Evolutionary conservation across 768 basidiomycete genomes (phyloP).

Genomic region (Amanita pallidorosea): DNA sequence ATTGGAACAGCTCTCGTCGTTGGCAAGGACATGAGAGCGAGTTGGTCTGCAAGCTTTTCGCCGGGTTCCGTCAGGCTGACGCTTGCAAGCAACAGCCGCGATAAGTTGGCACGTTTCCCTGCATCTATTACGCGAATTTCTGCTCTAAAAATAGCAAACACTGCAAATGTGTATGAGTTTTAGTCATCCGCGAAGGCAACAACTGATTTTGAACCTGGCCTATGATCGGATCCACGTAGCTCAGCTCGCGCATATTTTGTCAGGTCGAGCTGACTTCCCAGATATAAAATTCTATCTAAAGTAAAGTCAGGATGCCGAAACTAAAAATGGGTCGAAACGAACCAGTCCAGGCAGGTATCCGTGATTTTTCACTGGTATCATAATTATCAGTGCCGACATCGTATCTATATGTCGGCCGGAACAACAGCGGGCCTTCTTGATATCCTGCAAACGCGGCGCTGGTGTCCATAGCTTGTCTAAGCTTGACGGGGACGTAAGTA

Average conservation of each 20-base stretch:
- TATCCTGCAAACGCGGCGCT: conserved; percentile 76
- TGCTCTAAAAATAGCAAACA: conserved; percentile 76
- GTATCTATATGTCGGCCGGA: conserved; percentile 93
- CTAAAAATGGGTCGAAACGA: conserved; percentile 10
- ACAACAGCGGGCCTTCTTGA: conserved; percentile 83
- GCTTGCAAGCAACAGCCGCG: conserved; percentile 55
- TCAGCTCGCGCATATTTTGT: conserved; percentile 78
- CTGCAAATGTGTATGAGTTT: conserved; percentile 24
- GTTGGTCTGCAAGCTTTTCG: conserved; percentile 62
- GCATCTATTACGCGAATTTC: conserved; percentile 73
- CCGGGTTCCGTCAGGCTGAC: conserved; percentile 52
- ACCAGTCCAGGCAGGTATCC: conserved; percentile 98
- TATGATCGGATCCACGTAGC: conserved; percentile 87
- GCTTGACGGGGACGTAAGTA: conserved; percentile 27
- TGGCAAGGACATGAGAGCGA: conserved; percentile 46
- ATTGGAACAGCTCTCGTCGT: conserved; percentile 25
- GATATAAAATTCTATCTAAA: conserved; percentile 86
- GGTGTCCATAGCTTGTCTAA: conserved; percentile 60
- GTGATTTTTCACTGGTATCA: conserved; percentile 92
- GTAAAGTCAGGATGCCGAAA: conserved; percentile 6
- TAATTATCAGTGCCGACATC: conserved; percentile 75
- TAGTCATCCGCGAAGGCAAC: conserved; percentile 7
- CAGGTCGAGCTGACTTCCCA: conserved; percentile 62
- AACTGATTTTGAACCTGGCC: conserved; percentile 50
- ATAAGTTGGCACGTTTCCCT: conserved; percentile 59